These are phyloP conservation scores for Colletotrichum nymphaeae DNA, from an alignment of 2,329 filamentous ascomycete genomes.

Conservation along the genomic window DNA sequence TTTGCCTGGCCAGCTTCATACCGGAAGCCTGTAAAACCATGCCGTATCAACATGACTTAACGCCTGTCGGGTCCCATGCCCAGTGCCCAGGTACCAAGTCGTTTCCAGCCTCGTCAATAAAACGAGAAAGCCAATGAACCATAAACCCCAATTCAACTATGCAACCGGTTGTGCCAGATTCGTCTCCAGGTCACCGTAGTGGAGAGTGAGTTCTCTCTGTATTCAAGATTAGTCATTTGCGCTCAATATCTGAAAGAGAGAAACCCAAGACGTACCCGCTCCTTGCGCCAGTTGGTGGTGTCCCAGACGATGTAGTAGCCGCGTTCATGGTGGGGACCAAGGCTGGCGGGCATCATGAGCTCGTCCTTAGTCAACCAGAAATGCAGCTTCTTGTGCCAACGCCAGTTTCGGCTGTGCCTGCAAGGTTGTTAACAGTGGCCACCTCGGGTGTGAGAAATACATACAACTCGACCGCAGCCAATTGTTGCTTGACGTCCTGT, in stretches of 20 bases:
- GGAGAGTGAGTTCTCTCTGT: slow-evolving; percentile 70
- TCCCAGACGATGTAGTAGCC: slow-evolving; percentile 77
- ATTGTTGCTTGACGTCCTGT: slow-evolving; percentile 70
- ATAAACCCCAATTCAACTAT: slow-evolving; percentile 6
- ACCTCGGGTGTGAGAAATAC: slow-evolving; percentile 38
- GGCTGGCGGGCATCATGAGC: slow-evolving; percentile 69
- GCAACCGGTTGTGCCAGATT: slow-evolving; percentile 38
- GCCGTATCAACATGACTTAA: slow-evolving; percentile 32
- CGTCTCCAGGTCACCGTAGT: slow-evolving; percentile 72
- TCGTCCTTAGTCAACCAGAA: slow-evolving; percentile 77
- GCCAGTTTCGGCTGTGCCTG: slow-evolving; percentile 73
- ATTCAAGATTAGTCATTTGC: slow-evolving; percentile 31
- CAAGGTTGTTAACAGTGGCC: not conserved
- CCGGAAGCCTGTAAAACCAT: slow-evolving; percentile 28
- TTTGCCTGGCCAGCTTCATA: slow-evolving; percentile 24
- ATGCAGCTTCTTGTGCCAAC: slow-evolving; percentile 75
- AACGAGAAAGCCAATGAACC: slow-evolving; percentile 21
- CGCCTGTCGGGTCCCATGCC: slow-evolving; percentile 27
- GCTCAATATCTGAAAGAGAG: not conserved
- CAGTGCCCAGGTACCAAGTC: slow-evolving; percentile 28
- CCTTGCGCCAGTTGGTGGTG: slow-evolving; percentile 70
- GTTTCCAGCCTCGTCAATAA: slow-evolving; percentile 24
- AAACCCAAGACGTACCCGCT: slow-evolving; percentile 62
- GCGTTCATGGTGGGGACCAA: slow-evolving; percentile 70
- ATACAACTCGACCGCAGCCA: slow-evolving; percentile 73